These are phyloP conservation scores for Lachnellula occidentalis DNA, from an alignment of 2,329 filamentous ascomycete genomes.

Conservation along the genomic window DNA sequence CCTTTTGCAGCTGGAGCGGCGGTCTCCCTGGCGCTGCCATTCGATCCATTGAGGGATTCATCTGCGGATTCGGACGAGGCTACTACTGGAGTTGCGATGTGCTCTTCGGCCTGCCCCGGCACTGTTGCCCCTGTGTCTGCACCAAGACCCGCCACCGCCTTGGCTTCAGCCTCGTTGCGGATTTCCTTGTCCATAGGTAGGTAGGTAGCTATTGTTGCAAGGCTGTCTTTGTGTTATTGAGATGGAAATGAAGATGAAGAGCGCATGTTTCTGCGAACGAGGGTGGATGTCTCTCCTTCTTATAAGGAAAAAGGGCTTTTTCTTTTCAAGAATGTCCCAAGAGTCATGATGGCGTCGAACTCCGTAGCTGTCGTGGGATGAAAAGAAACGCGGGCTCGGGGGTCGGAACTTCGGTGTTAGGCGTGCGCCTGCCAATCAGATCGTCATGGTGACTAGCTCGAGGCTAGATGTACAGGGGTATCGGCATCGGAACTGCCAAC, in stretches of 20 bases:
- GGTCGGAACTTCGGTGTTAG: too few species aligned
- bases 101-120: slow-evolving; percentile 1
- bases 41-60: neutral
- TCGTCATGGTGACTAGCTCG: too few species aligned
- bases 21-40: slow-evolving; percentile 2
- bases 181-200: neutral
- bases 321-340: neutral
- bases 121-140: slow-evolving; percentile 4
- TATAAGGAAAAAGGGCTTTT: neutral
- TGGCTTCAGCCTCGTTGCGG: slow-evolving; percentile 6
- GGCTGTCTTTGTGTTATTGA: neutral
- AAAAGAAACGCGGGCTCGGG: too few species aligned
- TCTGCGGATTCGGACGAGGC: neutral
- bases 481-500: too few species aligned
- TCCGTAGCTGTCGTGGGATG: too few species aligned
- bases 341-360: neutral
- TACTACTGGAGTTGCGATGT: neutral
- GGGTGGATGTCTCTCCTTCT: neutral
- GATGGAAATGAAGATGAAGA: neutral
- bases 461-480: too few species aligned
- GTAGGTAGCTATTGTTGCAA: neutral
- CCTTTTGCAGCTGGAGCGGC: neutral
- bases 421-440: too few species aligned
- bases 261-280: neutral
- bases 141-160: slow-evolving; percentile 8